A percentile compares a stretch with the other conserved stretches of the same genome.
phyloP scores from a whole-genome alignment of 495 filamentous ascomycete species.

The Sabuloglossum arenarium region DNA sequence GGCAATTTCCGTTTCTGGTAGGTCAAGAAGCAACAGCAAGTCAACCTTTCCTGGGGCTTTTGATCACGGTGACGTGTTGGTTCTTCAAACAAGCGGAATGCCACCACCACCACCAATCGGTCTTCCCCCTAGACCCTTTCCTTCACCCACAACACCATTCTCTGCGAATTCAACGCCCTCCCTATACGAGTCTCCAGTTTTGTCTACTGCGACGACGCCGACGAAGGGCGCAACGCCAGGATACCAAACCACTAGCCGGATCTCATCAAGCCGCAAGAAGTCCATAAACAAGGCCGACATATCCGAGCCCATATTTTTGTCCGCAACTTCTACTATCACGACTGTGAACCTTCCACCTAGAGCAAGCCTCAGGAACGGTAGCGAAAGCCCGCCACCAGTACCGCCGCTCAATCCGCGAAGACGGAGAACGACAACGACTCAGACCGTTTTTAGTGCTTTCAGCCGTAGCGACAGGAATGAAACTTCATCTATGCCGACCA shows the following conservation, averaged over 20 bases:
- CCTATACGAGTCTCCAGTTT: background rate
- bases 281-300: conserved; percentile 55
- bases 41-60: conserved; percentile 1
- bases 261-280: conserved; percentile 30
- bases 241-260: conserved; percentile 14
- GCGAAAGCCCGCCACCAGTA: conserved; percentile 10
- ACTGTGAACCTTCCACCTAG: conserved; percentile 16
- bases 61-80: background rate
- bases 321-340: conserved; percentile 45
- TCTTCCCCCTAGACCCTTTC: background rate
- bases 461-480: conserved; percentile 9
- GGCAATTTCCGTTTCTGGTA: conserved; percentile 6
- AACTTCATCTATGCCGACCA: background rate
- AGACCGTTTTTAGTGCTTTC: conserved; percentile 12
- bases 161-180: background rate
- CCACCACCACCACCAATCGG: background rate
- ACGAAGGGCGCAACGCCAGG: conserved; percentile 9
- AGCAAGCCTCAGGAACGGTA: background rate
- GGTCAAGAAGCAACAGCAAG: conserved; percentile 14
- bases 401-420: conserved; percentile 14
- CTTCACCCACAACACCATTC: background rate
- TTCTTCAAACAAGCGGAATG: background rate
- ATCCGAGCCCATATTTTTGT: conserved; percentile 67
- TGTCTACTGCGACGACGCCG: conserved; percentile 11
- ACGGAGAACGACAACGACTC: conserved; percentile 8